A percentile compares a stretch with the other conserved stretches of the same genome.
Evolutionary conservation across 495 filamentous ascomycete species (phyloP).

Genomic region (Aspergillus olivimuriae): DNA sequence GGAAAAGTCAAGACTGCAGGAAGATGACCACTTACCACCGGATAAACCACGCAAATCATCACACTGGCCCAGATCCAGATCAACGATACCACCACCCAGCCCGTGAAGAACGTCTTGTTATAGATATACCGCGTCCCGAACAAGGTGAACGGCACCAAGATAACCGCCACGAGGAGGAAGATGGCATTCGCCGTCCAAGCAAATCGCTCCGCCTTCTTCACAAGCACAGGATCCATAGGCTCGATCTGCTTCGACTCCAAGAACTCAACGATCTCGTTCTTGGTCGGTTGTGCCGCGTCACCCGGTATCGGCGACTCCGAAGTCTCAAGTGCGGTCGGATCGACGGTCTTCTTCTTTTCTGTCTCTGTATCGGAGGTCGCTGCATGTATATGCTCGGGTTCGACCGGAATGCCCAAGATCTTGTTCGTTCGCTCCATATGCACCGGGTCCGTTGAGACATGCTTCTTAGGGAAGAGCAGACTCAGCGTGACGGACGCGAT

Average conservation of each 20-base stretch:
- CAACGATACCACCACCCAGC: slow-evolving; percentile 39
- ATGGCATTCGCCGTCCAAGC: slow-evolving; percentile 21
- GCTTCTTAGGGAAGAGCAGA: slow-evolving; percentile 26
- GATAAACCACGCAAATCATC: slow-evolving; percentile 36
- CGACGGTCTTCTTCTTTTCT: neutral
- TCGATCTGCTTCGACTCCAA: slow-evolving; percentile 29
- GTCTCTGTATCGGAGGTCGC: too few species aligned
- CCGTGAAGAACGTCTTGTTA: slow-evolving; percentile 29
- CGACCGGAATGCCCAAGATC: slow-evolving; percentile 23
- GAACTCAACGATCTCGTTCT: slow-evolving; percentile 35
- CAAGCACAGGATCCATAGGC: slow-evolving; percentile 32
- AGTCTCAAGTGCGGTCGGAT: too few species aligned
- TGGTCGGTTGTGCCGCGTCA: neutral
- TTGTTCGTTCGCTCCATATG: slow-evolving; percentile 22
- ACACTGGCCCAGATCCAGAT: slow-evolving; percentile 40
- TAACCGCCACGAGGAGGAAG: slow-evolving; percentile 26
- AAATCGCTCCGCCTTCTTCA: slow-evolving; percentile 21
- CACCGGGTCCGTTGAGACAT: slow-evolving; percentile 12
- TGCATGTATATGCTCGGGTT: too few species aligned
- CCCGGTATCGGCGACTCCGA: neutral
- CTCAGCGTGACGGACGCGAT: slow-evolving; percentile 27
- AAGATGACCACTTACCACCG: slow-evolving; percentile 20
- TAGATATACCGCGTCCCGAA: slow-evolving; percentile 35
- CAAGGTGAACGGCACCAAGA: slow-evolving; percentile 36
- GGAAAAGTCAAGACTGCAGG: neutral